Evolutionary conservation across 805 yeast genomes (phyloP).

Genomic region (Metschnikowia dekortorum): DNA sequence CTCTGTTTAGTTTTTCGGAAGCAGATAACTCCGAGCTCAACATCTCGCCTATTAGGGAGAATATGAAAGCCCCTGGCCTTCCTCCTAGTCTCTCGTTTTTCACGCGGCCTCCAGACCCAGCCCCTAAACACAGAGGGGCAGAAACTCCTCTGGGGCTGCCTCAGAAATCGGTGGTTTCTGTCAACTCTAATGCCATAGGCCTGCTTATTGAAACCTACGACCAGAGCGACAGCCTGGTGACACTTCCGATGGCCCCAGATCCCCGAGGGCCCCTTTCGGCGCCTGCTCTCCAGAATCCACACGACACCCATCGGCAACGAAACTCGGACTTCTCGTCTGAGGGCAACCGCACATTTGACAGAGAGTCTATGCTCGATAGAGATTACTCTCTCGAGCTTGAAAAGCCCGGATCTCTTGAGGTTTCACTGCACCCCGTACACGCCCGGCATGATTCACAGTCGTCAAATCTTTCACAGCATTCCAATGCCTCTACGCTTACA

Average conservation of each 20-base stretch:
- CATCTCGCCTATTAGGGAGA: slow-evolving; percentile 14
- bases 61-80: background rate
- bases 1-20: slow-evolving; percentile 23
- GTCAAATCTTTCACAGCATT: slow-evolving; percentile 28
- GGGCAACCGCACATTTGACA: background rate
- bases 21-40: slow-evolving; percentile 22
- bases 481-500: slow-evolving; percentile 28
- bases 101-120: background rate
- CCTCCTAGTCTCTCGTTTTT: background rate
- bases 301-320: background rate
- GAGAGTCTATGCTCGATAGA: background rate
- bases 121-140: background rate
- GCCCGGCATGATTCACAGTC: slow-evolving; percentile 34
- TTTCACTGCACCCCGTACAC: slow-evolving; percentile 14
- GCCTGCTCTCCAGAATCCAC: slow-evolving; percentile 5
- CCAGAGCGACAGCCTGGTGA: slow-evolving; percentile 23
- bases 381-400: too few species aligned
- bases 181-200: slow-evolving; percentile 23
- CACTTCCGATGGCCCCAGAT: slow-evolving; percentile 4
- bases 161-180: slow-evolving; percentile 18
- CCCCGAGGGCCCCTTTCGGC: background rate
- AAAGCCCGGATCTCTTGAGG: background rate
- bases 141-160: slow-evolving; percentile 14
- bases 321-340: background rate
- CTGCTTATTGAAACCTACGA: slow-evolving; percentile 29